phyloP scores from a whole-genome alignment of 202 grass and related monocot species.

The Saccharum hybrid region DNA sequence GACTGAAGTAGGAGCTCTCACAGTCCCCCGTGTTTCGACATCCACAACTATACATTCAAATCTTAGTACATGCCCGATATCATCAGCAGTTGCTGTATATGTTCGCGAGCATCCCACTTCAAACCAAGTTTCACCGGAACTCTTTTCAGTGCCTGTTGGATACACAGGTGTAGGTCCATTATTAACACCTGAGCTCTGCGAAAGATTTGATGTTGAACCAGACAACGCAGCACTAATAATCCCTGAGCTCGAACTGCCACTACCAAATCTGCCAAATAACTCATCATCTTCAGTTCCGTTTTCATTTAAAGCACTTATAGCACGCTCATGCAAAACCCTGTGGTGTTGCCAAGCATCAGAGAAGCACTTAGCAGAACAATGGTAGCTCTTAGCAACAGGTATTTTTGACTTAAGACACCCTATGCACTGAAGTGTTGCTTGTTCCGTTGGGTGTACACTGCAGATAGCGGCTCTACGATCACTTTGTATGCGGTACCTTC shows the following conservation, averaged over 20 bases:
- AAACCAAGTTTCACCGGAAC: constrained; percentile 75
- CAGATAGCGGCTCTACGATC: constrained; percentile 71
- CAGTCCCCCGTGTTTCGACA: constrained; percentile 57
- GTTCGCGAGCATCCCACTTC: constrained; percentile 69
- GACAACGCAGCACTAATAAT: constrained; percentile 46
- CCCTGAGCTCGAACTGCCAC: constrained; percentile 46
- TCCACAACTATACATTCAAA: constrained; percentile 73
- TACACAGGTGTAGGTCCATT: constrained; percentile 57
- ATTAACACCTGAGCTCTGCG: constrained; percentile 54
- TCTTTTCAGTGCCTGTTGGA: constrained; percentile 59
- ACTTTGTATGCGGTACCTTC: constrained; percentile 84
- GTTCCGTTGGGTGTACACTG: constrained; percentile 83
- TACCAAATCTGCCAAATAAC: constrained; percentile 65
- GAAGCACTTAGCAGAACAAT: constrained; percentile 83
- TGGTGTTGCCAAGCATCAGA: constrained; percentile 89
- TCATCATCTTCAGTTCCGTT: constrained; percentile 76
- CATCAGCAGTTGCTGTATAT: constrained; percentile 81
- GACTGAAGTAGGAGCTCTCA: constrained; percentile 61
- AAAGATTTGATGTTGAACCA: constrained; percentile 59
- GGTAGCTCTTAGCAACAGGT: constrained; percentile 80
- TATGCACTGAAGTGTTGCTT: constrained; percentile 79
- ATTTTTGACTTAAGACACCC: constrained; percentile 88
- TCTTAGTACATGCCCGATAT: constrained; percentile 81
- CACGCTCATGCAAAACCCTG: constrained; percentile 73
- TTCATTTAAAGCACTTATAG: constrained; percentile 66